Conservation (phyloP, 352 stramenopile genomes). For the Globisporangium ultimum region DNA sequence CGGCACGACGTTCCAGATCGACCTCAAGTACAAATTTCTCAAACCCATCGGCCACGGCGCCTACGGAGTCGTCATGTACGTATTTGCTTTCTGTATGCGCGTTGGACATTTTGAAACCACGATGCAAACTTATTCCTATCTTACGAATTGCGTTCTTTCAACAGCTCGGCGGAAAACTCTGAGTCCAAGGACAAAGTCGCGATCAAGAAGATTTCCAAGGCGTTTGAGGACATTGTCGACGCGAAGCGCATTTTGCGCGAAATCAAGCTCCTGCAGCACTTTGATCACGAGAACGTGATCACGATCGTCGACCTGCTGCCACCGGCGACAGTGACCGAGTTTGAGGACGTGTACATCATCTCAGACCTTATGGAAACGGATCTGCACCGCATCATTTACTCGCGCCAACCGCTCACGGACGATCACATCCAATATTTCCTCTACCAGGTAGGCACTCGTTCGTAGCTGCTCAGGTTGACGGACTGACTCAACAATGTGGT, state of each 20-base stretch:
- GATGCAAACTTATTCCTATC: background rate
- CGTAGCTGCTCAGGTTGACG: no score
- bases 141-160: background rate
- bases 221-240: conserved; percentile 98
- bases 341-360: conserved; percentile 98
- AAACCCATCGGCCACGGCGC: conserved; percentile 94
- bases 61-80: conserved; percentile 93
- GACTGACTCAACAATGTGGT: background rate
- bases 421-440: conserved; percentile 94
- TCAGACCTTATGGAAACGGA: conserved; percentile 98
- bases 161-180: conserved; percentile 73
- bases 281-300: conserved; percentile 96
- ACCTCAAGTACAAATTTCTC: conserved; percentile 93
- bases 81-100: background rate
- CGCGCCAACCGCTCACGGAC: conserved; percentile 88
- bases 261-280: conserved; percentile 93
- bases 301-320: conserved; percentile 94
- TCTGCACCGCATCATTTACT: conserved; percentile 98
- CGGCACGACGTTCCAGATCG: conserved; percentile 90
- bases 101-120: no score
- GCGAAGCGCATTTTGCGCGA: conserved; percentile 98
- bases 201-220: conserved; percentile 88
- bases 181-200: conserved; percentile 85
- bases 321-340: conserved; percentile 90
- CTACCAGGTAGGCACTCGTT: conserved; percentile 64